Evolutionary conservation across 257 asterid genomes (phyloP).

Genomic region (Thymus mandschuricus): DNA sequence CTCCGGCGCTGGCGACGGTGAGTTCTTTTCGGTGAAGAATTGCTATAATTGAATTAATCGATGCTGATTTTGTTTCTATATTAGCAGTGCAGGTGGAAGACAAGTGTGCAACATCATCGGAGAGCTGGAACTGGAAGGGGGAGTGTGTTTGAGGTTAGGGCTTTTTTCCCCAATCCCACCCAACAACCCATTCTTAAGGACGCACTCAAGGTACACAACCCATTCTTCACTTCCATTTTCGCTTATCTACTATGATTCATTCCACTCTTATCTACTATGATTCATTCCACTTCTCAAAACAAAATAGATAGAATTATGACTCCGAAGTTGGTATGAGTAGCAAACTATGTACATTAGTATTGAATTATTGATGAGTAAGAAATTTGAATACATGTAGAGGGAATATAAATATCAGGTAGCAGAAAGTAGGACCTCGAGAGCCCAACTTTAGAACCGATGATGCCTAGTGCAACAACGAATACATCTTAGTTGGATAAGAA

Average conservation of each 20-base stretch:
- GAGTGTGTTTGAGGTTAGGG: conserved; percentile 37
- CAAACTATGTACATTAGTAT: too few relatives aligned
- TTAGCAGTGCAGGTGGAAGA: conserved; percentile 28
- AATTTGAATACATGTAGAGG: too few relatives aligned
- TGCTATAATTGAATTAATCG: not conserved
- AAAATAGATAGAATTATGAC: too few relatives aligned
- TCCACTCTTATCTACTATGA: not conserved
- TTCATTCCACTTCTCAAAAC: conserved; percentile 2
- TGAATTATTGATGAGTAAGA: too few relatives aligned
- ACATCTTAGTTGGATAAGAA: too few relatives aligned
- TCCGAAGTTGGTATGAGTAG: too few relatives aligned
- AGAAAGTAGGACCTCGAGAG: too few relatives aligned
- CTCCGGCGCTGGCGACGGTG: conserved; percentile 28
- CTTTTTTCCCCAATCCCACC: conserved; percentile 50
- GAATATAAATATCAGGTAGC: too few relatives aligned
- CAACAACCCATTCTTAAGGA: conserved; percentile 60
- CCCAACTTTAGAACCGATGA: too few relatives aligned
- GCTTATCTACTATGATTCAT: not conserved
- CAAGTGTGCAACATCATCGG: conserved; percentile 29
- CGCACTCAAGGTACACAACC: conserved; percentile 54
- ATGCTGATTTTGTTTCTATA: not conserved
- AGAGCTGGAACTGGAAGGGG: conserved; percentile 18
- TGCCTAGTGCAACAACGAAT: too few relatives aligned
- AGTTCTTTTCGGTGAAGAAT: conserved; percentile 4
- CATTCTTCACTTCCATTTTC: not conserved